These are phyloP conservation scores for Acorus calamus DNA, from an alignment of 106 monocot genomes.

Conservation along the genomic window DNA sequence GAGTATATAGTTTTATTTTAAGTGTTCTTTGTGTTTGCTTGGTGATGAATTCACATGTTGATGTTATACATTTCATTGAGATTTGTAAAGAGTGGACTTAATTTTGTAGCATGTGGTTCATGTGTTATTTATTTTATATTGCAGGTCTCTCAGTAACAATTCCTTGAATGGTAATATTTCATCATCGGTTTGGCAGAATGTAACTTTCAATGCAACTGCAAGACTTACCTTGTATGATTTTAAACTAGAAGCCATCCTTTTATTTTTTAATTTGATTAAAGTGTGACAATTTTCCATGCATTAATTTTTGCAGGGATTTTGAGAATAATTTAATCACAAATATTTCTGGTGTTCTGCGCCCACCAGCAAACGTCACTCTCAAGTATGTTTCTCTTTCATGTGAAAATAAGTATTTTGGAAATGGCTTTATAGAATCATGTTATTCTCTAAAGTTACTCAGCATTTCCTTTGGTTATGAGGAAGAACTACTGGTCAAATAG, in stretches of 20 bases:
- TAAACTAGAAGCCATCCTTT: not conserved
- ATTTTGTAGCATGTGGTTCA: not conserved
- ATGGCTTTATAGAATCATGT: too few species aligned
- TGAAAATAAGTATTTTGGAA: not conserved
- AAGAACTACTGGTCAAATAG: too few species aligned
- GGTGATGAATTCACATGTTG: not conserved
- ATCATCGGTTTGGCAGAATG: slow-evolving; percentile 53
- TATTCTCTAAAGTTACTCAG: too few species aligned
- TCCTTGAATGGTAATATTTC: slow-evolving; percentile 67
- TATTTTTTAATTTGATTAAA: not conserved
- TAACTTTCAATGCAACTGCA: slow-evolving; percentile 49
- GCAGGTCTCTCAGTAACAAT: slow-evolving; percentile 77
- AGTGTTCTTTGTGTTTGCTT: not conserved
- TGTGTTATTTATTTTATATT: slow-evolving; percentile 15
- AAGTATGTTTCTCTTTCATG: slow-evolving; percentile 42
- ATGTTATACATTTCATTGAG: not conserved
- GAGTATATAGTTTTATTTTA: slow-evolving; percentile 18
- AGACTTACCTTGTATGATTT: slow-evolving; percentile 78
- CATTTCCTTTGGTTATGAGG: too few species aligned
- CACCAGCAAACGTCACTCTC: slow-evolving; percentile 72
- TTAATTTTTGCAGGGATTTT: slow-evolving; percentile 63
- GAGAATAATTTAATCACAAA: slow-evolving; percentile 60
- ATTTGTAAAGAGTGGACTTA: not conserved
- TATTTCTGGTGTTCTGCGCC: slow-evolving; percentile 40
- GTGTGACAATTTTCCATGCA: slow-evolving; percentile 1